Evolutionary conservation across 129 eudicot genomes (phyloP).

Genomic region (Artemisia tridentata): DNA sequence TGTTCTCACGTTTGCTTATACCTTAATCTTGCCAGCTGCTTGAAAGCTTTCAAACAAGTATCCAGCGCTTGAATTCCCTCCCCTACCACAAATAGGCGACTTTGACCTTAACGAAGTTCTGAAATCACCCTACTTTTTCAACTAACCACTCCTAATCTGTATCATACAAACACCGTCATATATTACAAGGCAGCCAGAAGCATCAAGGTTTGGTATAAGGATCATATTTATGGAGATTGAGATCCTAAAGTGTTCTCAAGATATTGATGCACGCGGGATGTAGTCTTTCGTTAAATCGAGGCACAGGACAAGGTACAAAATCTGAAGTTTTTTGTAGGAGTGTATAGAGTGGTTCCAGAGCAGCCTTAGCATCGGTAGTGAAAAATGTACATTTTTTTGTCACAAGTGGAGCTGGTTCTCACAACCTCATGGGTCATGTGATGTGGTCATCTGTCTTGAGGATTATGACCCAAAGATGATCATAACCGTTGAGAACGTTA

Average conservation of each 20-base stretch:
- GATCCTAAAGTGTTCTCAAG: constrained; percentile 18
- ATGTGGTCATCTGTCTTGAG: no score
- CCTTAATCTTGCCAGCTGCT: constrained; percentile 58
- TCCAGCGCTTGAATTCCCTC: constrained; percentile 70
- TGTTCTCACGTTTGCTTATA: constrained; percentile 11
- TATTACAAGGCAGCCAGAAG: constrained; percentile 21
- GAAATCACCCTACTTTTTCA: constrained; percentile 87
- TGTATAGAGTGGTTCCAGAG: constrained; percentile 9
- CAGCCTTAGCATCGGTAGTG: constrained; percentile 8
- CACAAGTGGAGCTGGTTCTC: constrained; percentile 13
- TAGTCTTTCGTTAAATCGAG: constrained; percentile 6
- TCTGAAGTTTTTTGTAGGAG: constrained; percentile 13
- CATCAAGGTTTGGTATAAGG: constrained; percentile 16
- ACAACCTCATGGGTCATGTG: neutral
- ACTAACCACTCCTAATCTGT: constrained; percentile 38
- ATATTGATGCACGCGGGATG: constrained; percentile 12
- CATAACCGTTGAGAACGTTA: neutral
- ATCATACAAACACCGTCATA: neutral
- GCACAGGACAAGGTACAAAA: constrained; percentile 10
- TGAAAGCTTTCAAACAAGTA: constrained; percentile 69
- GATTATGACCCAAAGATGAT: neutral
- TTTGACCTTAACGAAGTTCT: constrained; percentile 75
- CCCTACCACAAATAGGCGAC: constrained; percentile 79
- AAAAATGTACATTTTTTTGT: constrained; percentile 26
- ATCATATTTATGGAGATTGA: neutral